Evolutionary conservation across 2,329 filamentous ascomycete genomes (phyloP).

Genomic region (Amesomyces nigricolor): DNA sequence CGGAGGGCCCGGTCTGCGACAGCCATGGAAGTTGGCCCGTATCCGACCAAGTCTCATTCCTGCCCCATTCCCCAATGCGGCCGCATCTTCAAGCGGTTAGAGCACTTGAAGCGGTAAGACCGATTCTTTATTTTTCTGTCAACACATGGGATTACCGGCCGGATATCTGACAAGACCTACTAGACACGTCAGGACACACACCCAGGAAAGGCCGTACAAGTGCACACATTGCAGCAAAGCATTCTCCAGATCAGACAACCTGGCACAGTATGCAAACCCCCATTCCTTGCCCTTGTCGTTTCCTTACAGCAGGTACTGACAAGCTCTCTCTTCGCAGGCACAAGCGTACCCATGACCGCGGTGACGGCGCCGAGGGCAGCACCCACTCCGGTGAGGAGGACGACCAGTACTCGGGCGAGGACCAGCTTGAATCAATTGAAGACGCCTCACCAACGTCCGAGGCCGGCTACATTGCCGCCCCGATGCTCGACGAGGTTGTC

Average conservation of each 20-base stretch:
- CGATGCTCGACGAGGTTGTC: slow-evolving; percentile 44
- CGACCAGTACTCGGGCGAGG: slow-evolving; percentile 76
- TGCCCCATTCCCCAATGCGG: slow-evolving; percentile 99
- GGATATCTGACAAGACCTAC: slow-evolving; percentile 43
- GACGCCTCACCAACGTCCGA: slow-evolving; percentile 72
- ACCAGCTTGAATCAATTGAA: slow-evolving; percentile 74
- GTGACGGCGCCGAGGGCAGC: slow-evolving; percentile 52
- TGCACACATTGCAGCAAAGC: slow-evolving; percentile 98
- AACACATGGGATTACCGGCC: slow-evolving; percentile 32
- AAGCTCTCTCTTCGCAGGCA: slow-evolving; percentile 60
- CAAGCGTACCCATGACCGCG: slow-evolving; percentile 67
- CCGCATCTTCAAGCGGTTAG: slow-evolving; percentile 95
- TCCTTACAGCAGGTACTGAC: slow-evolving; percentile 35
- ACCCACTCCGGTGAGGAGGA: slow-evolving; percentile 76
- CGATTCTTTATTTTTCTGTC: slow-evolving; percentile 35
- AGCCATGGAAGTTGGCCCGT: slow-evolving; percentile 92
- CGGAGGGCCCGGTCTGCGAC: slow-evolving; percentile 90
- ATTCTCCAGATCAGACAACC: slow-evolving; percentile 96
- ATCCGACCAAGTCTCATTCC: slow-evolving; percentile 95
- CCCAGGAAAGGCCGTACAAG: slow-evolving; percentile 96
- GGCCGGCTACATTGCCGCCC: slow-evolving; percentile 51
- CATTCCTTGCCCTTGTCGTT: slow-evolving; percentile 35
- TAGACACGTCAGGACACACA: slow-evolving; percentile 98
- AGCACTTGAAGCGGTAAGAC: slow-evolving; percentile 96
- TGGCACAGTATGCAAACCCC: slow-evolving; percentile 74